Evolutionary conservation across 768 basidiomycete species (phyloP), one percentile per base, ranked within the genome.

Genomic region (Lactarius psammicola): DNA sequence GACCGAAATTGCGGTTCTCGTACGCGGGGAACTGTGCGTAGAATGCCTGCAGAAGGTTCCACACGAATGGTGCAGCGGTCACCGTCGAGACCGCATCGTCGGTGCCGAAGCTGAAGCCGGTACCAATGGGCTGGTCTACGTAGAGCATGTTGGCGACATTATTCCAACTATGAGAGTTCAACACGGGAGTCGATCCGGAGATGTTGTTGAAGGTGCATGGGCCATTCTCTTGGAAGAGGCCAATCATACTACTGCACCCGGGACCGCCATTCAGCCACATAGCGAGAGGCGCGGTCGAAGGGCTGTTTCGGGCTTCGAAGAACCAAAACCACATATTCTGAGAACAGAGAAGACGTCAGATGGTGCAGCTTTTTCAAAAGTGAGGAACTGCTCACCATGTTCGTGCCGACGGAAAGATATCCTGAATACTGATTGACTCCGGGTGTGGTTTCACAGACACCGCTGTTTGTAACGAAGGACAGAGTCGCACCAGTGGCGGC

Each of bases 11-110:
- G 61, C 75, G 77, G 3, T 66, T 64, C 40, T 76, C 71, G 31
- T 78, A 78, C 34, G 78, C 76, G 34, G 79, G 62, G 62, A 84
- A 85, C 63, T 78, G 77, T 18, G 53, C 53, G 53, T 54, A 54
- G 26, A 54, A 46, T 23, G 44, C 44, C 44, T 46, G 44, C n/a
- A 46, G n/a, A 23, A 46, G 44, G n/a, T 46, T 46, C 54, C 54
- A 55, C 28, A 55, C 28, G 28, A 31, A 31, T 17, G 54, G 28
- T 4, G 54, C 54, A 31, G 54, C 54, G 2, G 54, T 33, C 9
- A 31, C 28, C 30, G 54, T 55, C 28, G 28, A 28, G 17, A 1
- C 18, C 28, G 17, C 54, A 7, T 33, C 1, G 28, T 36, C 53
- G 36, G 38, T 31, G n/a, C 38, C 49, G 36, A 17, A 55, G 51